These are phyloP conservation scores for Tricholoma flavovirens DNA, from an alignment of 768 basidiomycete species.

Conservation along the genomic window DNA sequence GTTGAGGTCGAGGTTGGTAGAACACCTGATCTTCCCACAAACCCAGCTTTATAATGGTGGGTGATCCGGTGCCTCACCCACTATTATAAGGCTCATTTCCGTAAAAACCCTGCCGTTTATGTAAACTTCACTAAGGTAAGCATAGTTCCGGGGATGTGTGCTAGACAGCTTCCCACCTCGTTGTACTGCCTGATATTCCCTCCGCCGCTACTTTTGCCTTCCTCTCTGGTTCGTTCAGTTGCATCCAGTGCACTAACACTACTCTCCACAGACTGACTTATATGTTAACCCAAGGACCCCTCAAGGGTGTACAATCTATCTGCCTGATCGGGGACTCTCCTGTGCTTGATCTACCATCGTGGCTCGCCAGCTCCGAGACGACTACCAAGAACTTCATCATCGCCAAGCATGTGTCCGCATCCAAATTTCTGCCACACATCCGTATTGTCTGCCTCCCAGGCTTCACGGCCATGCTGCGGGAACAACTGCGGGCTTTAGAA, in stretches of 20 bases:
- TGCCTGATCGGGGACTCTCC: conserved; percentile 50
- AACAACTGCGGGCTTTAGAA: conserved; percentile 48
- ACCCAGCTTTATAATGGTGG: too few relatives aligned
- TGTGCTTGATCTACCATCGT: conserved; percentile 41
- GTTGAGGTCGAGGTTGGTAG: too few relatives aligned
- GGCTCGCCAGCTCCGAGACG: conserved; percentile 46
- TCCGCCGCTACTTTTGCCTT: conserved; percentile 51
- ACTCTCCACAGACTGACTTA: not conserved
- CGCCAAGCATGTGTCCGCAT: conserved; percentile 41
- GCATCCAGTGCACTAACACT: not conserved
- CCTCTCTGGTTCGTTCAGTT: conserved; percentile 45
- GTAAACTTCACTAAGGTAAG: too few relatives aligned
- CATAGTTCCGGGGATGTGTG: too few relatives aligned
- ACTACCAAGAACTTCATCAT: conserved; percentile 49
- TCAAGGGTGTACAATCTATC: conserved; percentile 41
- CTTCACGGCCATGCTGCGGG: conserved; percentile 49
- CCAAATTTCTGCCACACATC: conserved; percentile 35
- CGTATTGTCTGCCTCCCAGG: conserved; percentile 57
- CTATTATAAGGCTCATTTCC: too few relatives aligned
- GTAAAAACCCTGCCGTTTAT: too few relatives aligned
- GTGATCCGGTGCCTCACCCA: too few relatives aligned
- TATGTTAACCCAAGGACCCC: conserved; percentile 42
- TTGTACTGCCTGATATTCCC: conserved; percentile 50
- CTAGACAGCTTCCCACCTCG: too few relatives aligned
- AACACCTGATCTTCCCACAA: too few relatives aligned